These are phyloP conservation scores for Ophiostoma sp. DNA, from an alignment of 2,329 filamentous ascomycete species.

Conservation along the genomic window DNA sequence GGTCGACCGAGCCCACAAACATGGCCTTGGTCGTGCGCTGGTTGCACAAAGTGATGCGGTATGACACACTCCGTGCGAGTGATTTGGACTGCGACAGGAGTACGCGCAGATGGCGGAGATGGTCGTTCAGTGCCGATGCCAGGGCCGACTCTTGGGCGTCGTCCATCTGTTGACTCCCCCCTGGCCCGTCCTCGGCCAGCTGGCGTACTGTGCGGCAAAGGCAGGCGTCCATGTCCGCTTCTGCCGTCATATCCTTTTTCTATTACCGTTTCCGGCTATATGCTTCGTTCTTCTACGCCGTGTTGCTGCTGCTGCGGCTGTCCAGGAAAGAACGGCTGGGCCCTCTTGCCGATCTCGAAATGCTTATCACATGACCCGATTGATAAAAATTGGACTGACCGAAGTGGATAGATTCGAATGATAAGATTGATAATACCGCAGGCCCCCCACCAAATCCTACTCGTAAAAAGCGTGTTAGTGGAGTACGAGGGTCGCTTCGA, in stretches of 20 bases:
- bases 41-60: constrained; percentile 32
- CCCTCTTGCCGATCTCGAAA: constrained; percentile 11
- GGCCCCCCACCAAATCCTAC: neutral
- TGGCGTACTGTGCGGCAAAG: constrained; percentile 9
- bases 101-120: constrained; percentile 8
- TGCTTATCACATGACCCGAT: constrained; percentile 7
- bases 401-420: neutral
- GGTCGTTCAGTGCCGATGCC: constrained; percentile 2
- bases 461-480: neutral
- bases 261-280: too few species aligned
- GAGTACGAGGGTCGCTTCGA: too few species aligned
- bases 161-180: neutral
- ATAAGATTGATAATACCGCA: constrained; percentile 16
- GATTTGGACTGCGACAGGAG: constrained; percentile 31
- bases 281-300: neutral
- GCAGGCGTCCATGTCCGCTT: neutral
- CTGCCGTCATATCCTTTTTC: neutral
- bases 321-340: neutral
- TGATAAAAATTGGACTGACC: constrained; percentile 5
- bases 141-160: constrained; percentile 7
- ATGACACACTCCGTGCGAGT: constrained; percentile 31
- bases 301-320: neutral
- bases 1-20: constrained; percentile 26
- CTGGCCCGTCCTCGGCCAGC: neutral
- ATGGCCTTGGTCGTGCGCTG: constrained; percentile 33